phyloP scores from a whole-genome alignment of 2,329 filamentous ascomycete genomes.

The Iodosphaeria phyllophila region DNA sequence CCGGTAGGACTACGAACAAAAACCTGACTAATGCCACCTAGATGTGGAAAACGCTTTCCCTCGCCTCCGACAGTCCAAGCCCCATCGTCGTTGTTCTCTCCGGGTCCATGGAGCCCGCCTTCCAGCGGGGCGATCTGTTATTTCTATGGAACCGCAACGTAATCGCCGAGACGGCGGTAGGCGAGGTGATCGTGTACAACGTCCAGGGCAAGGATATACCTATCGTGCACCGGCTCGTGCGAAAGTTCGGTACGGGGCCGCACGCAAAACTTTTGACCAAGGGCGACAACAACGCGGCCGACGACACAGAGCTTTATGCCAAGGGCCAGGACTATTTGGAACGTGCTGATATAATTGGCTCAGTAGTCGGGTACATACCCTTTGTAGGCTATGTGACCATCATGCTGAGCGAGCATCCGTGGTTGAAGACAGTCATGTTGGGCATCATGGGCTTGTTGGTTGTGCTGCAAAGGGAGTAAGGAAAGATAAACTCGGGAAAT shows the following conservation, averaged over 20 bases:
- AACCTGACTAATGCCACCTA: conserved; percentile 9
- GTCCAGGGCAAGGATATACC: conserved; percentile 89
- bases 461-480: conserved; percentile 72
- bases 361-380: conserved; percentile 78
- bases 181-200: conserved; percentile 50
- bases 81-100: conserved; percentile 74
- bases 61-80: conserved; percentile 55
- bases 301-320: conserved; percentile 83
- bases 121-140: conserved; percentile 59
- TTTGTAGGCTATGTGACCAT: conserved; percentile 97
- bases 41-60: conserved; percentile 79
- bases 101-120: conserved; percentile 70
- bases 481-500: conserved; percentile 2
- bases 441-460: conserved; percentile 91
- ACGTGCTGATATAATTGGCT: conserved; percentile 81
- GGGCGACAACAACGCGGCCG: conserved; percentile 87
- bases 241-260: conserved; percentile 45
- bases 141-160: conserved; percentile 60
- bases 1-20: neutral
- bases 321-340: conserved; percentile 71
- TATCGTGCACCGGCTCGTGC: conserved; percentile 84
- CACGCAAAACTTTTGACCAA: conserved; percentile 74
- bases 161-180: conserved; percentile 32
- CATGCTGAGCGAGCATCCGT: conserved; percentile 83
- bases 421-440: conserved; percentile 89